Conservation (phyloP, 345 rosid genomes). For the Moricandia arvensis region DNA sequence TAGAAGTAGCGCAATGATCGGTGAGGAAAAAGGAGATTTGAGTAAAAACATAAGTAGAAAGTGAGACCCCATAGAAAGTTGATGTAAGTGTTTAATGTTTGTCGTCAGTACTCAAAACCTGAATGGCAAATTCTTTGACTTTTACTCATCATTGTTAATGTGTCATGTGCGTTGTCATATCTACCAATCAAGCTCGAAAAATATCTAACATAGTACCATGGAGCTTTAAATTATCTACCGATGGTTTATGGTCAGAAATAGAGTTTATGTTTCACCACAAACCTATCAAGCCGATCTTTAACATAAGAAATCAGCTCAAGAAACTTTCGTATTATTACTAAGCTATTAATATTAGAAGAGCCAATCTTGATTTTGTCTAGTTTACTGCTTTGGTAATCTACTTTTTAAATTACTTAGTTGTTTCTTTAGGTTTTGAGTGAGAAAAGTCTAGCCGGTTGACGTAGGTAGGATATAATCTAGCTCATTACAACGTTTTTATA, state of each 20-base stretch:
- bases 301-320: background rate
- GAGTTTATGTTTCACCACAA: background rate
- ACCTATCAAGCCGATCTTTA: background rate
- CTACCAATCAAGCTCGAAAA: slow-evolving; percentile 13
- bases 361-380: background rate
- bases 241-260: slow-evolving; percentile 16
- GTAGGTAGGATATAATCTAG: background rate
- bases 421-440: background rate
- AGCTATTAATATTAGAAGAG: background rate
- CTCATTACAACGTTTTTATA: background rate
- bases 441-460: background rate
- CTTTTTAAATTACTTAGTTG: background rate
- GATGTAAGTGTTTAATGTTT: slow-evolving; percentile 29
- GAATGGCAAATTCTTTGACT: slow-evolving; percentile 33
- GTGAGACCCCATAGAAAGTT: slow-evolving; percentile 10
- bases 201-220: slow-evolving; percentile 7
- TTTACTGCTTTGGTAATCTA: background rate
- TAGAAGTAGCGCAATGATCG: slow-evolving; percentile 20
- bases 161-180: slow-evolving; percentile 27
- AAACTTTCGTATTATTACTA: background rate
- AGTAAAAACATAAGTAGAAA: slow-evolving; percentile 21
- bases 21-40: slow-evolving; percentile 8
- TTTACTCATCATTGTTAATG: slow-evolving; percentile 30
- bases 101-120: slow-evolving; percentile 18
- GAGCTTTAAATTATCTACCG: slow-evolving; percentile 8